Evolutionary conservation across 768 basidiomycete genomes (phyloP), one percentile per base, ranked within the genome.

Genomic region (Leccinum sublutescens): DNA sequence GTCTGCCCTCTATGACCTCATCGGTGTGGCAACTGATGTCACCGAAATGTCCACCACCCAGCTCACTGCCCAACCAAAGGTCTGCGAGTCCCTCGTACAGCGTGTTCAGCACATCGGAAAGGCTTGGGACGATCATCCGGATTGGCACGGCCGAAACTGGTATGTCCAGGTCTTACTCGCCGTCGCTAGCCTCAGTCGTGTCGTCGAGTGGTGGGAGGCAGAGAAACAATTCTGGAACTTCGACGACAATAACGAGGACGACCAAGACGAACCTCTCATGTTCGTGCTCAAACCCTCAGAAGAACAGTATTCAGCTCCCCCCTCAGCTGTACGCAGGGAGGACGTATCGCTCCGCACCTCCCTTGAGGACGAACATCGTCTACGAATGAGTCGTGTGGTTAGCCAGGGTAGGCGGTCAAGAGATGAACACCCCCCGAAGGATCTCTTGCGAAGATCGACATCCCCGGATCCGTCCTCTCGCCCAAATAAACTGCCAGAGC

Each of bases 171-270:
- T 98, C 27, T 82, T 98, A 5, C 86, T 98, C 52, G 96, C 97
- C 21, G 88, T 98, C 51, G 97, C 97, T 33, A 94, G 93, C 68
- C 85, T 99, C 62, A 92, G 89, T 74, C 89, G 96, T 58, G 97
- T 98, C 29, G 89, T 98, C 62, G 97, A 98, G 70, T 99, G 97
- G 96, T 98, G 95, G 94, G 95, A 97, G 74, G 97, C 97, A 11
- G 96, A 98, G 78, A 95, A 95, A 69, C 93, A 95, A 65, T 99
- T 99, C 75, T 99, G 97, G 97, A 97, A 97, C 68, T 98, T 98
- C 71, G 91, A 95, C 69, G 92, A 93, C 69, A 88, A 92, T 66
- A 88, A 90, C 61, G 90, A 91, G 49, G 88, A 92, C 59, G 93
- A 94, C 66, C 86, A 90, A 70, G 89, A 93, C 57, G 96, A 98